These are phyloP conservation scores for Phytopythium litorale DNA, from an alignment of 352 stramenopile genomes.

Conservation along the genomic window DNA sequence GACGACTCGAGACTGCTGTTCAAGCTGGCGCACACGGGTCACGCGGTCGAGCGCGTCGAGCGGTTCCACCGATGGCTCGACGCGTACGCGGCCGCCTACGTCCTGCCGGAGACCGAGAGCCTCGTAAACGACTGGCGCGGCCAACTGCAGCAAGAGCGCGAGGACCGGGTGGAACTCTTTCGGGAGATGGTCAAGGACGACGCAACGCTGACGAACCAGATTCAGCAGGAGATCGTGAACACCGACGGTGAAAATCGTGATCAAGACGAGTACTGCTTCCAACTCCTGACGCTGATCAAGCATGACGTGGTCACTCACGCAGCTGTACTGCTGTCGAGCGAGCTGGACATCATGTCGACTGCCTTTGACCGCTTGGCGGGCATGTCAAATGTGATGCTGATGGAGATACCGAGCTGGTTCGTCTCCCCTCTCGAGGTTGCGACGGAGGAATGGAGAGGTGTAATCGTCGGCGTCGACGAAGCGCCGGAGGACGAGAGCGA, in stretches of 20 bases:
- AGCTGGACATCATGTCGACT: not conserved
- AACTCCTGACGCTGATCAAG: slow-evolving; percentile 5
- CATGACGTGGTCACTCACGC: not conserved
- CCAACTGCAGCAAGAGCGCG: not conserved
- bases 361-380: not conserved
- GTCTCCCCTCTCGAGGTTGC: slow-evolving; percentile 6
- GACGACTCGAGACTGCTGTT: not conserved
- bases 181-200: not conserved
- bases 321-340: not conserved
- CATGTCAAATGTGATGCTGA: not conserved
- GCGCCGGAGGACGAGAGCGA: not conserved
- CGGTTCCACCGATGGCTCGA: not conserved
- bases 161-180: not conserved
- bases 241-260: not conserved
- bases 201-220: not conserved
- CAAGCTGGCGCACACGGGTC: slow-evolving; percentile 4
- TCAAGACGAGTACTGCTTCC: not conserved
- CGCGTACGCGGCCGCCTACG: not conserved
- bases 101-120: slow-evolving; percentile 1
- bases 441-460: not conserved
- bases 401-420: not conserved
- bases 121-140: not conserved
- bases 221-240: not conserved
- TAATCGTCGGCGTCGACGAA: not conserved
- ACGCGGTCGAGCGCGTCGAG: slow-evolving; percentile 1